Base-by-base conservation (phyloP, 225 moss, liverwort and hornwort species). In the Polytrichum formosum region DNA sequence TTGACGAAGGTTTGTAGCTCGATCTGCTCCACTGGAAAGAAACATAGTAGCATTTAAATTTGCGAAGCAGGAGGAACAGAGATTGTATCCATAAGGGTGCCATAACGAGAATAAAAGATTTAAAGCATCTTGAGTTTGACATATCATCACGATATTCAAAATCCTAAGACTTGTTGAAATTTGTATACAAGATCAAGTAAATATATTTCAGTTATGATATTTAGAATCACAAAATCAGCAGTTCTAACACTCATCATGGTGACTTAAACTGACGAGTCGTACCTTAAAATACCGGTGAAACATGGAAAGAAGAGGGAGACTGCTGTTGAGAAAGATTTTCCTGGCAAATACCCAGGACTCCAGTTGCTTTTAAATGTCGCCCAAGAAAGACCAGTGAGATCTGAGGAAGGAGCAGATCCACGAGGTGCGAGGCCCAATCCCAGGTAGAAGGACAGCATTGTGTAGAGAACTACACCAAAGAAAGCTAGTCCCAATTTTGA, bases 241-340 rank as follows among this genome's bases (percentile, higher is more conserved):
- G 9, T 35, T 35, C 13, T 13, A 46, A 46, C 13, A 46, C 46
- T 46, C 46, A 46, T 10, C 46, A 46, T 46, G 13, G 46, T 16
- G 16, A 16, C 13, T 46, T 46, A 3, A 46, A 46, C 0, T 46
- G 46, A 46, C 46, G 1, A 46, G 16, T 46, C 13, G 3, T 76
- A 91, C 91, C 91, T 91, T 30, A 91, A 80, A 60, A 91, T 91
- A 60, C 91, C 91, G 2, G 91, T 86, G 75, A 80, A 91, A 74
- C 91, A 91, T 22, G 91, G 91, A 72, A 91, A 91, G 67, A 91
- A 91, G 61, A 91, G 68, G 30, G 91, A 79, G 17, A 91, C 67
- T 53, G 78, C 91, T 25, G 85, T 80, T 18, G 86, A 78, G 68
- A 91, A 91, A 16, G 84, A 78, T 59, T 84, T 79, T 27, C 80